A percentile compares a stretch with the other conserved stretches of the same genome.
Evolutionary conservation across 1,139 yeast species (phyloP).

Genomic region (Candida glucosophila): DNA sequence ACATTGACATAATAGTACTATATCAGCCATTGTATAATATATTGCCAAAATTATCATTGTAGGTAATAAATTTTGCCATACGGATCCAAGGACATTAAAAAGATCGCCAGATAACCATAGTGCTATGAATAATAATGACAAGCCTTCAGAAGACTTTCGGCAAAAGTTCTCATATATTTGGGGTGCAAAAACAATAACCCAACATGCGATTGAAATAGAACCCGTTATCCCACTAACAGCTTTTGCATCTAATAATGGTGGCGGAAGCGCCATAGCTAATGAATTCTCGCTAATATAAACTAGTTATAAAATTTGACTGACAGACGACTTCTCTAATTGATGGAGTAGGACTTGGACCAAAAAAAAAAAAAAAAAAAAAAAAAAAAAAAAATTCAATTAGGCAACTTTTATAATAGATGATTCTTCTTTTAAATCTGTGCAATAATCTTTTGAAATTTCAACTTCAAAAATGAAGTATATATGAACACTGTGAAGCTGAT

Average conservation of each 20-base stretch:
- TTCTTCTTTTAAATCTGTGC: too few species aligned
- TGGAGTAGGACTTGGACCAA: too few species aligned
- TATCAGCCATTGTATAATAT: constrained; percentile 86
- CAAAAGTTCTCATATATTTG: constrained; percentile 87
- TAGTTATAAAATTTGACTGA: too few species aligned
- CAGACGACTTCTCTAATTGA: too few species aligned
- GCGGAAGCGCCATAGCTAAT: constrained; percentile 44
- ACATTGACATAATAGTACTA: constrained; percentile 75
- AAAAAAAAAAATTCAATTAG: too few species aligned
- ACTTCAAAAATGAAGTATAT: too few species aligned
- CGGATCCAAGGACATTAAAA: constrained; percentile 83
- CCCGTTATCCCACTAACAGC: constrained; percentile 85
- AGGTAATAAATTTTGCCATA: constrained; percentile 80
- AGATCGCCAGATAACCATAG: constrained; percentile 89
- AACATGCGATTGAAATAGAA: constrained; percentile 89
- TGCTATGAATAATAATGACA: constrained; percentile 71
- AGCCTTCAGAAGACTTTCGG: constrained; percentile 79
- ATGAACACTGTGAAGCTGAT: too few species aligned
- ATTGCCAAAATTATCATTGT: constrained; percentile 89
- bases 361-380: too few species aligned
- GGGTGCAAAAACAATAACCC: constrained; percentile 97
- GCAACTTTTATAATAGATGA: too few species aligned
- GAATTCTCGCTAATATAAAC: too few species aligned
- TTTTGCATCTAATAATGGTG: constrained; percentile 61
- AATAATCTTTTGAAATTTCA: too few species aligned